These are phyloP conservation scores for Paramecium caudatum DNA, from an alignment of 73 alveolate species.

Conservation along the genomic window DNA sequence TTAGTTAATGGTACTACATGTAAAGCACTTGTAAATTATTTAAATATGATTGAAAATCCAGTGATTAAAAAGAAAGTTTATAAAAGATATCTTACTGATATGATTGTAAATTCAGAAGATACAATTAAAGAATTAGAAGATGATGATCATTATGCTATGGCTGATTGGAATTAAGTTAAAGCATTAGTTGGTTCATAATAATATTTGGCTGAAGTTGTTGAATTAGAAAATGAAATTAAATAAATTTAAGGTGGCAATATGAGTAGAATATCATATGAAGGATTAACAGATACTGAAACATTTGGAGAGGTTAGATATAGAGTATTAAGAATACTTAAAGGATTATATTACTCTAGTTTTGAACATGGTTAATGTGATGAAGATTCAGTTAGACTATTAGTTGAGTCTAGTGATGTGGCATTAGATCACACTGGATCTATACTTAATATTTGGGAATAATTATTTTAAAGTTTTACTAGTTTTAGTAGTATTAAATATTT, in stretches of 20 bases:
- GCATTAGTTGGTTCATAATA: slow-evolving; percentile 67
- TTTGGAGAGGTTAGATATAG: slow-evolving; percentile 79
- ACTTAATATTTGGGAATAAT: slow-evolving; percentile 71
- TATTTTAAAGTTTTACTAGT: slow-evolving; percentile 59
- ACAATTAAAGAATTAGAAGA: slow-evolving; percentile 73
- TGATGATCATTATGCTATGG: slow-evolving; percentile 69
- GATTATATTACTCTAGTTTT: slow-evolving; percentile 75
- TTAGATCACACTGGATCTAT: slow-evolving; percentile 76
- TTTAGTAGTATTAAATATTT: slow-evolving; percentile 62
- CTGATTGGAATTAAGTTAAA: slow-evolving; percentile 81
- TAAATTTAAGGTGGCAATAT: neutral
- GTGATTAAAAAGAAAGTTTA: slow-evolving; percentile 55
- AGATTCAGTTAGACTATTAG: slow-evolving; percentile 71
- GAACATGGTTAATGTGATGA: slow-evolving; percentile 79
- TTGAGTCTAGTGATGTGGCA: slow-evolving; percentile 79
- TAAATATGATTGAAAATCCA: slow-evolving; percentile 73
- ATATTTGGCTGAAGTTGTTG: slow-evolving; percentile 53
- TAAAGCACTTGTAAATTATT: slow-evolving; percentile 63
- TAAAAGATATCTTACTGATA: slow-evolving; percentile 48
- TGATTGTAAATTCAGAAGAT: slow-evolving; percentile 59
- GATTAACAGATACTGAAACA: slow-evolving; percentile 74
- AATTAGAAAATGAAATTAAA: slow-evolving; percentile 23
- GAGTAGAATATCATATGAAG: slow-evolving; percentile 63
- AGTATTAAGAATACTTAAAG: slow-evolving; percentile 78
- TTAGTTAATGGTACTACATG: slow-evolving; percentile 83